These are phyloP conservation scores for Aspergillus viridinutans DNA, from an alignment of 2,329 filamentous ascomycete genomes.

Conservation along the genomic window DNA sequence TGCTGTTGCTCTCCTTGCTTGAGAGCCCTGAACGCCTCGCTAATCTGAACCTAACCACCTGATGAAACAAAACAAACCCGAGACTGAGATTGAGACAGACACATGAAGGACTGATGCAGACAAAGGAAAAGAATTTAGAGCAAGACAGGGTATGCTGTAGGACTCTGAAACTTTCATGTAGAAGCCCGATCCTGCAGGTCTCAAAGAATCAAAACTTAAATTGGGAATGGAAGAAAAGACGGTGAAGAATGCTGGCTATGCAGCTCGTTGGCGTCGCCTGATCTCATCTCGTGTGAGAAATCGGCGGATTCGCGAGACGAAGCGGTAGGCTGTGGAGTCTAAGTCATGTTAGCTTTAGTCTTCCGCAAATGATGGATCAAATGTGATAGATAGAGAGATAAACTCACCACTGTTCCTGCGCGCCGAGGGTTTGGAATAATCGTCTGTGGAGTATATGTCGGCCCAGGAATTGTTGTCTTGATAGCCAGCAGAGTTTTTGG, in stretches of 20 bases:
- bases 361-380: conserved; percentile 13
- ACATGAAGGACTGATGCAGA: background rate
- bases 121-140: background rate
- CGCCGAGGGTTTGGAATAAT: conserved; percentile 11
- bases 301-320: conserved; percentile 31
- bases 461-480: conserved; percentile 29
- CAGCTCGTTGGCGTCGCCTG: conserved; percentile 17
- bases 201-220: background rate
- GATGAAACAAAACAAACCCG: background rate
- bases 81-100: background rate
- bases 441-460: conserved; percentile 26
- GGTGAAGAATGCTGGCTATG: background rate
- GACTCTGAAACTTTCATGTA: background rate
- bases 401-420: conserved; percentile 27
- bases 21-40: background rate
- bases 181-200: background rate
- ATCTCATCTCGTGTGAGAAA: conserved; percentile 32
- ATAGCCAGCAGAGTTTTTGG: conserved; percentile 28
- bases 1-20: background rate
- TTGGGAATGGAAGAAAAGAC: background rate
- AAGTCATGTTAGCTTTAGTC: background rate
- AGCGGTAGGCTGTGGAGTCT: conserved; percentile 25
- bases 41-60: background rate
- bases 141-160: background rate
- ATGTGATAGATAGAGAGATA: conserved; percentile 3